Conservation (phyloP, 2,329 filamentous ascomycete species). For the Cytospora piceae region DNA sequence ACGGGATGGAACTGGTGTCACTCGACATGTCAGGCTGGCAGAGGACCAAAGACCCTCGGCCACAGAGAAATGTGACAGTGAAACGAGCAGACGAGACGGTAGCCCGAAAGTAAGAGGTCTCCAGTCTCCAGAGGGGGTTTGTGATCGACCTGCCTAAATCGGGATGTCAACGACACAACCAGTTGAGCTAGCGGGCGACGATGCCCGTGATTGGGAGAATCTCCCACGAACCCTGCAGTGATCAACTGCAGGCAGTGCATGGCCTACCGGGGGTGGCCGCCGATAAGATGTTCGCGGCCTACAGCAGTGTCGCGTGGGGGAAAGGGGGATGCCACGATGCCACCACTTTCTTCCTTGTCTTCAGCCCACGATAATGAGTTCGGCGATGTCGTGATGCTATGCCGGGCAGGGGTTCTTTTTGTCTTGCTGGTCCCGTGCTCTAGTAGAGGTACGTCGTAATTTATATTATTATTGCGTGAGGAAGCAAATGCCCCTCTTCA, state of each 20-base stretch:
- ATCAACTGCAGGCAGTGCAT: constrained; percentile 11
- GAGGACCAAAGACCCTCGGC: not conserved
- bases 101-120: not conserved
- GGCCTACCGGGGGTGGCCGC: constrained; percentile 13
- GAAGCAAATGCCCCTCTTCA: not conserved
- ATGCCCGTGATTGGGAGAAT: constrained; percentile 20
- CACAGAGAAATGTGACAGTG: not conserved
- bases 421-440: not conserved
- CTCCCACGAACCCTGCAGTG: constrained; percentile 13
- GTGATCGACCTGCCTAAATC: constrained; percentile 19
- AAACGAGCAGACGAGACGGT: not conserved
- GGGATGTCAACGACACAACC: constrained; percentile 7
- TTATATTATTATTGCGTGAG: not conserved
- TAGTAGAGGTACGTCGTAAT: constrained; percentile 3
- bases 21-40: not conserved
- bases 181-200: constrained; percentile 11
- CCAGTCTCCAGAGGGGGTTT: not conserved
- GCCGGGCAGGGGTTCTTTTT: not conserved
- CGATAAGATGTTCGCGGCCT: constrained; percentile 19
- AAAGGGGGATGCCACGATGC: not conserved
- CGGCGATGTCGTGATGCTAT: constrained; percentile 14
- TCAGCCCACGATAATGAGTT: constrained; percentile 8
- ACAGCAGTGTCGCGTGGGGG: constrained; percentile 9
- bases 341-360: constrained; percentile 1
- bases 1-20: not conserved